Conservation (phyloP, 257 asterid species). For the Linderniella brevidens region DNA sequence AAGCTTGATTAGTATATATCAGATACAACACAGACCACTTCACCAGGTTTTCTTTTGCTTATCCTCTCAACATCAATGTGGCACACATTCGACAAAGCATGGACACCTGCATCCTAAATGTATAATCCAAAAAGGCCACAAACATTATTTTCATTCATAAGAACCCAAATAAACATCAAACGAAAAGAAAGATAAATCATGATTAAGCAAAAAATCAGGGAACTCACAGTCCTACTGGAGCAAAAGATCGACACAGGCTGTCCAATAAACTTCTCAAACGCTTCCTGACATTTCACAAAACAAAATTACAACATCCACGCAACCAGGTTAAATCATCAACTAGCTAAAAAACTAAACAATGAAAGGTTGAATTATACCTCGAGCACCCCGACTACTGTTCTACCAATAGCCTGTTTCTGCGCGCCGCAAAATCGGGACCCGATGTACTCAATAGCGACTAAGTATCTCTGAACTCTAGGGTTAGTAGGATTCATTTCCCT, state of each 20-base stretch:
- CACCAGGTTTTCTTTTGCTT: constrained; percentile 90
- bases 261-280: constrained; percentile 61
- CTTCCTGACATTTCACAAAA: constrained; percentile 27
- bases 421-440: constrained; percentile 89
- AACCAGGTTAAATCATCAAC: not conserved
- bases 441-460: constrained; percentile 71
- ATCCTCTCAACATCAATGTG: constrained; percentile 89
- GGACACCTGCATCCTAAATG: constrained; percentile 88
- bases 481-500: constrained; percentile 33
- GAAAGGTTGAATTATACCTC: constrained; percentile 20
- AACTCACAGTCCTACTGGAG: constrained; percentile 87
- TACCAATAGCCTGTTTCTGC: constrained; percentile 47
- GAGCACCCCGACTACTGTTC: constrained; percentile 83
- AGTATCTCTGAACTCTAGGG: constrained; percentile 46
- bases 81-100: constrained; percentile 79
- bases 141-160: not conserved
- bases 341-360: not conserved
- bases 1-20: not conserved
- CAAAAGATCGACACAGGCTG: constrained; percentile 73
- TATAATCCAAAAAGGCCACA: not conserved
- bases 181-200: not conserved
- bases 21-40: constrained; percentile 40
- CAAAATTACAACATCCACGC: not conserved
- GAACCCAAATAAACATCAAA: not conserved
- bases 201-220: constrained; percentile 1